Base-by-base conservation (phyloP, 2,329 filamentous ascomycete species). In the Cladosporium velox region DNA sequence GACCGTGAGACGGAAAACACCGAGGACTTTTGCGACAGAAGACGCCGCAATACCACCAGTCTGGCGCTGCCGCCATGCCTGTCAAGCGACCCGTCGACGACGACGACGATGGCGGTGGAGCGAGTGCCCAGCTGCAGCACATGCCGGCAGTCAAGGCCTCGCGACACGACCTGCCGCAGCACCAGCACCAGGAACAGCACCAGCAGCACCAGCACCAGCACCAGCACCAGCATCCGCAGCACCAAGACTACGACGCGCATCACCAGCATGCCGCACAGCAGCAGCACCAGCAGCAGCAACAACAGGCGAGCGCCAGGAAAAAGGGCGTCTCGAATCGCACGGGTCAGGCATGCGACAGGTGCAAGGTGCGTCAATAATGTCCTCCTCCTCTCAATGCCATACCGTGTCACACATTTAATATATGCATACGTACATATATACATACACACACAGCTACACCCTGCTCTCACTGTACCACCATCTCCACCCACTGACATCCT, bases 281-380 rank as follows among this genome's bases (percentile, higher is more conserved):
- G 30, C 18, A 44, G 18, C 38, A 44, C 24, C 51, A 66, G 44
- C 63, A 62, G 58, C 49, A 66, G 30, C 18, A n/a, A 4, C 28
- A 38, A 32, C 54, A 60, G 51, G 65, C 62, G 55, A 52, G 64
- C 62, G 70, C 70, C 66, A 69, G 73, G 57, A 85, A 86, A 77
- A 83, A 83, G 72, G 78, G 87, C 64, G 78, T 80, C 65, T 86
- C 84, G 64, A 84, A 83, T 68, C 81, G 87, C 66, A 96, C 92
- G 0, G 92, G 92, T 11, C 92, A 96, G 80, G 92, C 92, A 35
- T 96, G 92, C 83, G 92, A 96, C 79, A 85, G 92, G 65, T 96
- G 92, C 84, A 95, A 94, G 85, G 90, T 91, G 78, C 72, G 84
- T 73, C 2, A 7, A 28, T n/a, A 18, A n/a, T 52, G 10, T 26